Evolutionary conservation across 2,329 filamentous ascomycete species (phyloP).

Genomic region (Beauveria bassiana): DNA sequence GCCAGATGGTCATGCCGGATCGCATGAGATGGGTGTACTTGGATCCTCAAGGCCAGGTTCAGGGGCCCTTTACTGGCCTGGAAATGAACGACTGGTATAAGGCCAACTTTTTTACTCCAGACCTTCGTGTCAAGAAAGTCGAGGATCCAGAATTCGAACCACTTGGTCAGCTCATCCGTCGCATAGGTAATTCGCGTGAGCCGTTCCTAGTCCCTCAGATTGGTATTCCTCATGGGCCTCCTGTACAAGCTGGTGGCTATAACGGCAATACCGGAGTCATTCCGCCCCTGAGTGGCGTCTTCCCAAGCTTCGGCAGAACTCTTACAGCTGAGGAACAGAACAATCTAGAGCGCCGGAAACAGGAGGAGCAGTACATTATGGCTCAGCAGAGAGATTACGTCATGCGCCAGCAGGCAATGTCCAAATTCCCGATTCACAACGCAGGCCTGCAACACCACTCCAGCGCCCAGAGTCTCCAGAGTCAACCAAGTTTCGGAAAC

Average conservation of each 20-base stretch:
- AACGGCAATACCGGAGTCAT: slow-evolving; percentile 55
- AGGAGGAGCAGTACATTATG: slow-evolving; percentile 96
- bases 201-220: slow-evolving; percentile 97
- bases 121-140: slow-evolving; percentile 87
- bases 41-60: slow-evolving; percentile 84
- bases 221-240: slow-evolving; percentile 81
- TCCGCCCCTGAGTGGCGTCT: slow-evolving; percentile 85
- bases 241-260: slow-evolving; percentile 44
- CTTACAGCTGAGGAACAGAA: slow-evolving; percentile 97
- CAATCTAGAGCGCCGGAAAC: slow-evolving; percentile 89
- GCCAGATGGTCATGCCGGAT: slow-evolving; percentile 98
- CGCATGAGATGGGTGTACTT: slow-evolving; percentile 98
- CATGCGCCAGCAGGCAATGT: slow-evolving; percentile 73
- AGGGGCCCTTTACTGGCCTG: slow-evolving; percentile 90
- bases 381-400: slow-evolving; percentile 92
- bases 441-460: slow-evolving; percentile 76
- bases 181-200: slow-evolving; percentile 94
- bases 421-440: slow-evolving; percentile 58
- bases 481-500: slow-evolving; percentile 92
- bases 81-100: slow-evolving; percentile 99
- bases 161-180: slow-evolving; percentile 83
- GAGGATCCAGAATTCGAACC: slow-evolving; percentile 94
- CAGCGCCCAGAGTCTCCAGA: slow-evolving; percentile 91
- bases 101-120: slow-evolving; percentile 91
- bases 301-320: slow-evolving; percentile 90